These are phyloP conservation scores for Ceriops decandra DNA, from an alignment of 345 rosid genomes.

Conservation along the genomic window DNA sequence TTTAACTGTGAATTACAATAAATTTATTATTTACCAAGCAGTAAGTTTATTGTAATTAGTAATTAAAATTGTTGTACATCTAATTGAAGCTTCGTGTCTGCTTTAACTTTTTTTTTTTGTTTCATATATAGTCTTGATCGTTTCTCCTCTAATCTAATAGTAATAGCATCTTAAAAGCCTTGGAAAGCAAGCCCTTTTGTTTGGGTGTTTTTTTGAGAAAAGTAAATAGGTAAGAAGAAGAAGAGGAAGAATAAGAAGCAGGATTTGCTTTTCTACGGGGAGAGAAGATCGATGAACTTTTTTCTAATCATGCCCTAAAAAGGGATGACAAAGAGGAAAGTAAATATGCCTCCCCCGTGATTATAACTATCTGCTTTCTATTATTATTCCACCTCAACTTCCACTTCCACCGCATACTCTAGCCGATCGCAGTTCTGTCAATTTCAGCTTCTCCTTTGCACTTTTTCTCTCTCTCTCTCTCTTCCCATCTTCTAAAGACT, in stretches of 20 bases:
- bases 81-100: too few species aligned
- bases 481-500: not conserved
- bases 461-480: not conserved
- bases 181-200: conserved; percentile 33
- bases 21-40: too few species aligned
- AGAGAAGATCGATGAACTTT: conserved; percentile 50
- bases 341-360: conserved; percentile 63
- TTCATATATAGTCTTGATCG: too few species aligned
- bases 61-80: too few species aligned
- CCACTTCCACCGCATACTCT: conserved; percentile 45
- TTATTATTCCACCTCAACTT: conserved; percentile 40
- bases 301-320: conserved; percentile 79
- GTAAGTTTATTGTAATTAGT: too few species aligned
- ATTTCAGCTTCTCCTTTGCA: conserved; percentile 10
- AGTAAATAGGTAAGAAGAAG: conserved; percentile 12
- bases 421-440: conserved; percentile 45
- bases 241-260: not conserved
- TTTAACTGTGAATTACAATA: too few species aligned
- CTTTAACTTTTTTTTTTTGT: too few species aligned
- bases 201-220: conserved; percentile 13
- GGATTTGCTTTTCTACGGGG: conserved; percentile 16
- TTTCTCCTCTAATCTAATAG: too few species aligned
- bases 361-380: conserved; percentile 47
- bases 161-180: conserved; percentile 20
- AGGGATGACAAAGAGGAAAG: conserved; percentile 83